Percentiles rank a stretch among this genome's conserved stretches.
These are phyloP conservation scores for Hepatocystis sp. DNA, from an alignment of 169 alveolate genomes.

Conservation along the genomic window DNA sequence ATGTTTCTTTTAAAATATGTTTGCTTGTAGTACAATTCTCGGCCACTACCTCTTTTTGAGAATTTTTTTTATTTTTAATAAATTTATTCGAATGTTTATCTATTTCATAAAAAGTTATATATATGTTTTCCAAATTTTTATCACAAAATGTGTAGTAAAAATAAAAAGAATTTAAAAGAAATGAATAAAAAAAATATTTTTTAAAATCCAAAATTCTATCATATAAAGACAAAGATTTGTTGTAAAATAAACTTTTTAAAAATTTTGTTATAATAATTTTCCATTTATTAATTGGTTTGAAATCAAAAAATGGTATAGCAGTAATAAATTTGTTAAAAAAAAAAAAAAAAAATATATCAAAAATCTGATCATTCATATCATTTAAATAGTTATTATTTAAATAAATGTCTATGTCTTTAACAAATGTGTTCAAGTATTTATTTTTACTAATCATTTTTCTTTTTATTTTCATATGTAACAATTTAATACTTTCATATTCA, in stretches of 20 bases:
- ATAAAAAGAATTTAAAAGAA: constrained; percentile 65
- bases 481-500: constrained; percentile 33
- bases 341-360: constrained; percentile 39
- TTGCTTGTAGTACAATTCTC: constrained; percentile 1
- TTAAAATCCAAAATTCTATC: constrained; percentile 9
- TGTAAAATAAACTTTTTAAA: constrained; percentile 22
- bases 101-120: constrained; percentile 14
- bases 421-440: constrained; percentile 21
- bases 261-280: constrained; percentile 15
- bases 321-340: constrained; percentile 66
- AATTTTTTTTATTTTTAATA: constrained; percentile 8
- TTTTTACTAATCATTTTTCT: constrained; percentile 12
- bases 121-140: constrained; percentile 18
- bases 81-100: constrained; percentile 6
- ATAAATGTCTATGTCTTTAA: constrained; percentile 16
- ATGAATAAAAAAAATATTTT: constrained; percentile 48
- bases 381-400: constrained; percentile 23
- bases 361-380: constrained; percentile 16
- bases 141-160: constrained; percentile 45
- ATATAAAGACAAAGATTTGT: constrained; percentile 21
- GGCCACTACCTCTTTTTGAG: constrained; percentile 4
- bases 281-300: constrained; percentile 53
- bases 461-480: constrained; percentile 26
- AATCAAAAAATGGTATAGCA: constrained; percentile 68
- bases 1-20: constrained; percentile 7